Evolutionary conservation across 768 basidiomycete species (phyloP).

Genomic region (Calocera viscosa): DNA sequence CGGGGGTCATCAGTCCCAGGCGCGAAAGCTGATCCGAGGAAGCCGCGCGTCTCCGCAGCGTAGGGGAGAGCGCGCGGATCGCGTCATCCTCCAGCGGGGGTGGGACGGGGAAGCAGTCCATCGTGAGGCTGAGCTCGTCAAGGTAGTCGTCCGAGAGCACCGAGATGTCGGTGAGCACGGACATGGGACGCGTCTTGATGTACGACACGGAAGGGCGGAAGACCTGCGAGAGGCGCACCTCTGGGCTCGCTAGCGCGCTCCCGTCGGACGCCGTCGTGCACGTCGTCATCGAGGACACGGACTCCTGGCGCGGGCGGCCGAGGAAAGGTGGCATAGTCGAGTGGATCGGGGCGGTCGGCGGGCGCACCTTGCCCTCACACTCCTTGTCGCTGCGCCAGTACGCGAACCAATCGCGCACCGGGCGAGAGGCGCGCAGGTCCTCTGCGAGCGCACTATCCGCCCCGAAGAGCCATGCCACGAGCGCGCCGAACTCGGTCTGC

Average conservation of each 20-base stretch:
- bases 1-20: background rate
- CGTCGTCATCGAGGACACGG: background rate
- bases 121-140: background rate
- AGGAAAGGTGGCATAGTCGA: background rate
- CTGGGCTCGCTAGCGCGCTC: background rate
- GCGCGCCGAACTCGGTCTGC: conserved; percentile 43
- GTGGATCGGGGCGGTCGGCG: background rate
- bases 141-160: background rate
- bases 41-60: background rate
- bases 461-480: conserved; percentile 47
- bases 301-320: background rate
- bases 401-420: conserved; percentile 65
- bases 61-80: background rate
- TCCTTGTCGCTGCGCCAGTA: conserved; percentile 66
- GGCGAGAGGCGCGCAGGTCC: conserved; percentile 47
- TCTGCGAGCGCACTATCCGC: conserved; percentile 39
- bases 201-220: background rate
- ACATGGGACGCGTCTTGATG: background rate
- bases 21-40: background rate
- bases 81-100: conserved; percentile 5
- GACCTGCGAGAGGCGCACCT: background rate
- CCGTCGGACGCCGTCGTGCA: background rate
- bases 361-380: conserved; percentile 33
- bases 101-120: background rate
- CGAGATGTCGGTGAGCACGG: conserved; percentile 1